Evolutionary conservation across 495 filamentous ascomycete genomes (phyloP).

Genomic region (Annulohypoxylon bovei): DNA sequence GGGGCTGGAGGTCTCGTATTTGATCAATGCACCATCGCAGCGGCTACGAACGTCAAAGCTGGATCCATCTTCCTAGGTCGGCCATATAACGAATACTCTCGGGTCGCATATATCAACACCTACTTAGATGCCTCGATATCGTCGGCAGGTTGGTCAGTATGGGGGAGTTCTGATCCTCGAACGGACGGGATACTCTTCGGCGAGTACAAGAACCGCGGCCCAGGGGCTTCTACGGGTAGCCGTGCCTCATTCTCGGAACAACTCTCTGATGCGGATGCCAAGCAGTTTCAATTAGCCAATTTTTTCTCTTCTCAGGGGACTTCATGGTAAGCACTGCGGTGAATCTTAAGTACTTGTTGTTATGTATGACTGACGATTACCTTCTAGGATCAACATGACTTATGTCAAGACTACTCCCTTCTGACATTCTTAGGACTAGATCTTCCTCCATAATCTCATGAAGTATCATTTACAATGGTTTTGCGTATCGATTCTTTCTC

Average conservation of each 20-base stretch:
- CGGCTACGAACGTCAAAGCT: background rate
- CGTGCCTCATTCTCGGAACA: constrained; percentile 33
- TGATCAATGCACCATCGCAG: constrained; percentile 45
- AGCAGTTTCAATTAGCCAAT: constrained; percentile 21
- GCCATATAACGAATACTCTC: constrained; percentile 39
- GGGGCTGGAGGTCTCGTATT: constrained; percentile 47
- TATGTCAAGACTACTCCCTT: constrained; percentile 20
- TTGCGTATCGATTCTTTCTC: too few species aligned
- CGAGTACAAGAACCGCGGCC: constrained; percentile 40
- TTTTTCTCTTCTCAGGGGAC: constrained; percentile 35
- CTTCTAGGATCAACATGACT: constrained; percentile 28
- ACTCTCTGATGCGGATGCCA: constrained; percentile 28
- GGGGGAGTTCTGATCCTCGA: constrained; percentile 32
- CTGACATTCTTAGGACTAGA: background rate
- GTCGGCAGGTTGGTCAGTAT: constrained; percentile 40
- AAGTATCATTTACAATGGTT: too few species aligned
- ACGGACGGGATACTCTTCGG: constrained; percentile 32
- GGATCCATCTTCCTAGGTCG: constrained; percentile 38
- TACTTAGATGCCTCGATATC: constrained; percentile 35
- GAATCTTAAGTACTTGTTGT: background rate
- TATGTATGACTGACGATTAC: background rate
- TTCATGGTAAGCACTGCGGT: constrained; percentile 13
- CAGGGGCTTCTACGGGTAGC: constrained; percentile 26
- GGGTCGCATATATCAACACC: constrained; percentile 40
- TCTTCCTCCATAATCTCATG: too few species aligned